Percentiles rank a stretch among this genome's conserved stretches.
phyloP scores from a whole-genome alignment of 345 rosid genomes.

The Gossypium stocksii region DNA sequence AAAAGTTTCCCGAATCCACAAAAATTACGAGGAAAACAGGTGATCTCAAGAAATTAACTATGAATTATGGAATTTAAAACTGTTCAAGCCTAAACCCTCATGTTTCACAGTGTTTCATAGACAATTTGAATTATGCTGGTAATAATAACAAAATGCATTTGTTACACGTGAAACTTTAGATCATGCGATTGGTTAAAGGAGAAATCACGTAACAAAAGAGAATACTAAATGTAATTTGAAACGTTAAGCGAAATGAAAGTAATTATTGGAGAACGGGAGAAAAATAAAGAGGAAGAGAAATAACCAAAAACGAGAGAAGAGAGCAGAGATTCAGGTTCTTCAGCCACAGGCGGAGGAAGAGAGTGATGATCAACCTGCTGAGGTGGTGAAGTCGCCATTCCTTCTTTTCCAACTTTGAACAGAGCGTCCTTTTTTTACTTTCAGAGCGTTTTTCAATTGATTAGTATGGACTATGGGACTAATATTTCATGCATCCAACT shows the following conservation, averaged over 20 bases:
- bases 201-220: not conserved
- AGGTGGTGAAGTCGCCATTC: constrained; percentile 54
- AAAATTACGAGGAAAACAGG: not conserved
- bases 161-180: not conserved
- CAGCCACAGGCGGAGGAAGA: constrained; percentile 25
- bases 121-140: not conserved
- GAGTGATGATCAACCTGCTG: constrained; percentile 32
- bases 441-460: no score
- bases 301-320: constrained; percentile 67
- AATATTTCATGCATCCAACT: no score
- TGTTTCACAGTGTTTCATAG: constrained; percentile 5
- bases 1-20: not conserved
- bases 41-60: not conserved
- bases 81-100: not conserved
- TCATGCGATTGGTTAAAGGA: not conserved
- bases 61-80: not conserved
- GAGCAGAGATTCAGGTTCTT: constrained; percentile 60
- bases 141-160: not conserved
- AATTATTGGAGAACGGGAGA: not conserved
- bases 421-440: not conserved
- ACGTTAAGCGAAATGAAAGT: constrained; percentile 8
- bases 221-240: not conserved
- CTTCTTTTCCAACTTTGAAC: constrained; percentile 9
- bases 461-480: no score
- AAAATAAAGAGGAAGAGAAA: not conserved